Conservation (phyloP, 768 basidiomycete species). For the Thelephora aurantiotincta region DNA sequence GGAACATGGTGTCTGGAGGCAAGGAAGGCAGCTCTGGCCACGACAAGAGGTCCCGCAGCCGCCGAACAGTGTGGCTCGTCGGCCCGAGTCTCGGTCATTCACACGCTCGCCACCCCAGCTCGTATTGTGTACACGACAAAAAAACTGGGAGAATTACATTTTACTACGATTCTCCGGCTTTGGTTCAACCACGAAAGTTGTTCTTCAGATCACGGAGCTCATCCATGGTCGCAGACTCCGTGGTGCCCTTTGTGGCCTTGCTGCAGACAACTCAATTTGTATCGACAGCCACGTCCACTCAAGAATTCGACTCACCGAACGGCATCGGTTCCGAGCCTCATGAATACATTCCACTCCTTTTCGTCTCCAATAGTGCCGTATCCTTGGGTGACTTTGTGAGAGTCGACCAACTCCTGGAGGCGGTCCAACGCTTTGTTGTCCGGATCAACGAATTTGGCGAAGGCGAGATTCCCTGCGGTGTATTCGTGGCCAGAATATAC, state of each 20-base stretch:
- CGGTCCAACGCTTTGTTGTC: conserved; percentile 45
- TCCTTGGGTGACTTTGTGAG: conserved; percentile 58
- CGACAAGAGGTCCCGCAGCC: too few relatives aligned
- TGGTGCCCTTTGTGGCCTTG: conserved; percentile 27
- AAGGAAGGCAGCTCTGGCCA: background rate
- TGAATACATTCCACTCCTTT: conserved; percentile 92
- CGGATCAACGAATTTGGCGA: conserved; percentile 52
- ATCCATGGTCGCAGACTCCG: conserved; percentile 54
- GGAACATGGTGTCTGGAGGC: conserved; percentile 5
- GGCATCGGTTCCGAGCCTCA: conserved; percentile 53
- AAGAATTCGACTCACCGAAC: conserved; percentile 38
- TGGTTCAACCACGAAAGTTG: conserved; percentile 48
- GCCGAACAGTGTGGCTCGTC: too few relatives aligned
- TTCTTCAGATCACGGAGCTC: conserved; percentile 77
- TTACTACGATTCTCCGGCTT: background rate
- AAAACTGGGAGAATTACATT: background rate
- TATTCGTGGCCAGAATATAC: conserved; percentile 92
- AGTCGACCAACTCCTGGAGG: conserved; percentile 41
- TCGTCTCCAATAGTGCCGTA: conserved; percentile 86
- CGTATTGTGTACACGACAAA: background rate
- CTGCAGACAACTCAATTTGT: conserved; percentile 20
- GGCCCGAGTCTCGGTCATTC: too few relatives aligned
- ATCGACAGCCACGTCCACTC: background rate
- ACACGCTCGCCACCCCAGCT: too few relatives aligned
- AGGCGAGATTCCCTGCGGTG: conserved; percentile 59